Evolutionary conservation across 345 rosid species (phyloP).

Genomic region (Linum lewisii): DNA sequence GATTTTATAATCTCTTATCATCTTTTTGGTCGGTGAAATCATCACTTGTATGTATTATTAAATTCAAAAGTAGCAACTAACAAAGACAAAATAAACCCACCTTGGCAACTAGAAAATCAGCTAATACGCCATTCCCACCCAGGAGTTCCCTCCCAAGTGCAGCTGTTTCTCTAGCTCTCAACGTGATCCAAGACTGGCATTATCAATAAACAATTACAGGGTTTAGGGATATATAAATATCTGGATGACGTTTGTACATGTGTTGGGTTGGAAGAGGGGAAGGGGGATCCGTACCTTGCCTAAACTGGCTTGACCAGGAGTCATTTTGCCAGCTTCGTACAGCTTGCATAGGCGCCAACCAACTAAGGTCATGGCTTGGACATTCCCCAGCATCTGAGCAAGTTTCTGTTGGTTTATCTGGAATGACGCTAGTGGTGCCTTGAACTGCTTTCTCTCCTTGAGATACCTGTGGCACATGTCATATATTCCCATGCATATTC

Average conservation of each 20-base stretch:
- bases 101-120: slow-evolving; percentile 94
- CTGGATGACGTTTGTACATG: not conserved
- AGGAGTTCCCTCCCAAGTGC: slow-evolving; percentile 81
- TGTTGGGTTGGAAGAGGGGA: not conserved
- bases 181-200: slow-evolving; percentile 72
- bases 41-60: too few species aligned
- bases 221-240: too few species aligned
- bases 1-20: not conserved
- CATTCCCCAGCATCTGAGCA: slow-evolving; percentile 71
- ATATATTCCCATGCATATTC: slow-evolving; percentile 88
- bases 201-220: not conserved
- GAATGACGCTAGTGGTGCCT: slow-evolving; percentile 93
- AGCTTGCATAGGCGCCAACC: slow-evolving; percentile 97
- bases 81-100: too few species aligned
- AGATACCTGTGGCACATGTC: slow-evolving; percentile 97
- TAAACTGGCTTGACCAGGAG: slow-evolving; percentile 92
- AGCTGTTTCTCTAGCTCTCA: slow-evolving; percentile 72
- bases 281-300: slow-evolving; percentile 55
- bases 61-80: too few species aligned
- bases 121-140: slow-evolving; percentile 84
- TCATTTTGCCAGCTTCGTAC: slow-evolving; percentile 77
- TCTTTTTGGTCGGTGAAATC: not conserved
- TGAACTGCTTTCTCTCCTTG: slow-evolving; percentile 91
- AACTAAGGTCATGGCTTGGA: slow-evolving; percentile 84
- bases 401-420: slow-evolving; percentile 92